Evolutionary conservation across 2,329 filamentous ascomycete species (phyloP), one percentile per base, ranked within the genome.

Genomic region (Samsoniella hepiali): DNA sequence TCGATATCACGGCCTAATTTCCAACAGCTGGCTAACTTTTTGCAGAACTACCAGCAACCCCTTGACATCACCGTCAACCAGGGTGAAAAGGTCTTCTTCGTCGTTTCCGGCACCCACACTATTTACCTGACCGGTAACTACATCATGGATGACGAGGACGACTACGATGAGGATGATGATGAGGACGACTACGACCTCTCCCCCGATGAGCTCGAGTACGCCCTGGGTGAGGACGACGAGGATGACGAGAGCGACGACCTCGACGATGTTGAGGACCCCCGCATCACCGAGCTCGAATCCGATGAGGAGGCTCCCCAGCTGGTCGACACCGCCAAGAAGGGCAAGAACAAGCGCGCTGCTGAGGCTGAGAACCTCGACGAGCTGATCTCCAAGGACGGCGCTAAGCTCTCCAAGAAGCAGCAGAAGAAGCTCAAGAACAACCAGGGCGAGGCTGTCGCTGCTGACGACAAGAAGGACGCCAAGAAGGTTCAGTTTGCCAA

Each of bases 401-500:
- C 83, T 69, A 93, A 93, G 82, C 84, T 93, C 67, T 93, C 88
- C 85, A 97, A 97, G 86, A 97, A 97, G 83, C 91, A 98, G 78
- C 85, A 90, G 72, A 98, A 99, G 89, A 97, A 97, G 85, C 85
- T 94, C 68, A 96, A 96, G 88, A 97, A 97, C 85, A 98, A 98
- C 84, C 91, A 96, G 76, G 95, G 94, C 69, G 90, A 97, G 75
- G 88, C 95, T 65, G 86, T 90, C 65, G 79, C 83, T 58, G 79
- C 81, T 51, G 85, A 88, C 70, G 80, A 85, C 65, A 69, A 74
- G 66, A 87, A 87, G 83, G 81, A 82, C 63, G 90, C 91, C 77
- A 97, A 97, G 87, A 98, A 97, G 84, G 95, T 99, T 66, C 92
- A 97, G 78, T 99, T 99, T 76, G 94, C 95, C 74, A 97, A 98